Percentiles rank a stretch among this genome's conserved stretches.
Conservation (phyloP, 805 yeast genomes). For the Metschnikowia picachoensis region DNA sequence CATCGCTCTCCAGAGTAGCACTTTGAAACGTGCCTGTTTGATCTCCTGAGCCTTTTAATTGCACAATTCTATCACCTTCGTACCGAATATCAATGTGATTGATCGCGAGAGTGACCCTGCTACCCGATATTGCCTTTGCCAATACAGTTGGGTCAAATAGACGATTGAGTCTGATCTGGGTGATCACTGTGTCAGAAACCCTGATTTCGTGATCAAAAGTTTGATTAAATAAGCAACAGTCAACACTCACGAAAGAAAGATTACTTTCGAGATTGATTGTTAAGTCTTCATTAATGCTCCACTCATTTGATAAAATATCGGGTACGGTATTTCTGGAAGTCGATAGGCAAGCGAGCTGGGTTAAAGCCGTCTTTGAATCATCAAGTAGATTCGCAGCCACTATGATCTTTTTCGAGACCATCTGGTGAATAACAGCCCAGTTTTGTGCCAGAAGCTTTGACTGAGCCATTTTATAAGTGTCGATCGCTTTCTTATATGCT, state of each 20-base stretch:
- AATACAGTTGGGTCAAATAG: neutral
- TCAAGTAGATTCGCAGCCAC: neutral
- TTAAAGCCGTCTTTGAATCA: neutral
- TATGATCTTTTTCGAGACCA: slow-evolving; percentile 2
- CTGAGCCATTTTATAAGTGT: slow-evolving; percentile 14
- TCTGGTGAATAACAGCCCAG: slow-evolving; percentile 9
- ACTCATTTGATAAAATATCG: too few relatives aligned
- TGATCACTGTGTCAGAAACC: slow-evolving; percentile 2
- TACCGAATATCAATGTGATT: slow-evolving; percentile 1
- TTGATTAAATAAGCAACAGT: neutral
- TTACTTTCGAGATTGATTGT: neutral
- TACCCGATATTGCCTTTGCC: neutral
- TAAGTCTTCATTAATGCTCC: too few relatives aligned
- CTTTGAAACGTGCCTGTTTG: slow-evolving; percentile 5
- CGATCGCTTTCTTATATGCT: slow-evolving; percentile 19
- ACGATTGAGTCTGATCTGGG: slow-evolving; percentile 1
- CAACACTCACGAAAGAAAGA: neutral
- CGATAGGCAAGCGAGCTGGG: slow-evolving; percentile 5
- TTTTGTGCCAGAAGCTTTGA: neutral
- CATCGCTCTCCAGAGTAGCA: neutral
- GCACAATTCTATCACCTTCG: neutral
- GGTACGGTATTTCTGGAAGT: neutral
- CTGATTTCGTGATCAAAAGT: slow-evolving; percentile 1
- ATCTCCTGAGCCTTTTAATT: slow-evolving; percentile 2
- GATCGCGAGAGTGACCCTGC: neutral